Conservation (phyloP, 805 yeast genomes). For the Ogataea glucozyma region DNA sequence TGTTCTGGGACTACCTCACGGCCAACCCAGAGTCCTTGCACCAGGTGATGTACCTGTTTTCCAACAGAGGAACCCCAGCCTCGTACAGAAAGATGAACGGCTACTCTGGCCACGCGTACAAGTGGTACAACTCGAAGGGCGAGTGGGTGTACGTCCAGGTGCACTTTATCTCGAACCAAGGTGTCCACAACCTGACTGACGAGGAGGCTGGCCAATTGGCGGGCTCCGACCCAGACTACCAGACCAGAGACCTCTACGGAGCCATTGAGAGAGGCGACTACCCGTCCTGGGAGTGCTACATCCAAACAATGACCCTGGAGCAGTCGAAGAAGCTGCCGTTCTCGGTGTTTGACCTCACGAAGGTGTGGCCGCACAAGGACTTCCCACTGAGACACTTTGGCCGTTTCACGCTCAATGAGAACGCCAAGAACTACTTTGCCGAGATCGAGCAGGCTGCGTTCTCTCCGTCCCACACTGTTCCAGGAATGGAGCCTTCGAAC, state of each 20-base stretch:
- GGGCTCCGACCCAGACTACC: conserved; percentile 81
- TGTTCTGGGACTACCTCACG: conserved; percentile 83
- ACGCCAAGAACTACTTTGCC: conserved; percentile 85
- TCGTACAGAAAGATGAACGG: conserved; percentile 79
- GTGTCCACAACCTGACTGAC: conserved; percentile 46
- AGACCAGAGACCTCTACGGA: conserved; percentile 77
- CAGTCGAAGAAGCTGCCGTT: conserved; percentile 75
- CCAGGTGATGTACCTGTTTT: conserved; percentile 70
- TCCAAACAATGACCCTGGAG: conserved; percentile 84
- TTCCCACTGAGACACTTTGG: conserved; percentile 89
- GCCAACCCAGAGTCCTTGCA: conserved; percentile 73
- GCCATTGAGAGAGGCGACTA: conserved; percentile 73
- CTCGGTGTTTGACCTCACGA: conserved; percentile 87
- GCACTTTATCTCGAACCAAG: conserved; percentile 67
- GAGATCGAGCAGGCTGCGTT: conserved; percentile 86
- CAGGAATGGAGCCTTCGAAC: conserved; percentile 78
- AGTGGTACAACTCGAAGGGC: conserved; percentile 74
- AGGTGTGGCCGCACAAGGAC: conserved; percentile 87
- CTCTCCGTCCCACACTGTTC: conserved; percentile 82
- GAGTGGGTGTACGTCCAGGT: conserved; percentile 80
- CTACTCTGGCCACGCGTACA: conserved; percentile 81
- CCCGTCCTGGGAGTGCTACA: conserved; percentile 84
- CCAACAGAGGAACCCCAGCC: conserved; percentile 83
- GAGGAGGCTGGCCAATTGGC: conserved; percentile 69
- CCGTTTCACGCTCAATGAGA: conserved; percentile 73